A percentile compares a stretch with the other conserved stretches of the same genome.
Evolutionary conservation across 495 filamentous ascomycete genomes (phyloP).

Genomic region (Lophiotrema nucula): DNA sequence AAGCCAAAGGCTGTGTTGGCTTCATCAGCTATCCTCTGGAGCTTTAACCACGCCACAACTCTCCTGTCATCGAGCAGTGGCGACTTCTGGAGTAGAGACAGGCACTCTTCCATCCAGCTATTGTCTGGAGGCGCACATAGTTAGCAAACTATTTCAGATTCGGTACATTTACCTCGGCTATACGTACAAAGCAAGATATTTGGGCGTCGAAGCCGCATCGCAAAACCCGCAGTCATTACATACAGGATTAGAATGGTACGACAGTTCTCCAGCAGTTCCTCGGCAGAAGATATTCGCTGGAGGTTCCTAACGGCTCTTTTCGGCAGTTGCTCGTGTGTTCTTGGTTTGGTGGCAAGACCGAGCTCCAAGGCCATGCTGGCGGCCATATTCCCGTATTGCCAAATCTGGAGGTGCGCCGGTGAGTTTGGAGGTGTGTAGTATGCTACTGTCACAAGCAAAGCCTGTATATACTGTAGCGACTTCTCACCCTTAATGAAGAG

Average conservation of each 20-base stretch:
- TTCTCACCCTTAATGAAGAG: slow-evolving; percentile 55
- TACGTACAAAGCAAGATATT: too few species aligned
- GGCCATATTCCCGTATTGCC: slow-evolving; percentile 55
- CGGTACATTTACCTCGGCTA: too few species aligned
- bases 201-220: slow-evolving; percentile 53
- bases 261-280: slow-evolving; percentile 32
- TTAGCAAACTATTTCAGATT: too few species aligned
- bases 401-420: slow-evolving; percentile 51
- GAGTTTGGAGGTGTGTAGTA: slow-evolving; percentile 53
- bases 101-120: slow-evolving; percentile 53
- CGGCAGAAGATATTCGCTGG: slow-evolving; percentile 24
- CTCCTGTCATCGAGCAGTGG: slow-evolving; percentile 47
- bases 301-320: slow-evolving; percentile 15
- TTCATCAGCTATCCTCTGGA: slow-evolving; percentile 53
- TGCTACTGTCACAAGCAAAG: slow-evolving; percentile 50
- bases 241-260: slow-evolving; percentile 52
- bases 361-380: slow-evolving; percentile 57
- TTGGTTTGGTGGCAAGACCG: slow-evolving; percentile 47
- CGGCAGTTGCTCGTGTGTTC: slow-evolving; percentile 29
- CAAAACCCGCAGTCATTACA: slow-evolving; percentile 47
- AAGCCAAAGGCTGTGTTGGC: slow-evolving; percentile 51
- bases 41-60: slow-evolving; percentile 47
- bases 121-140: too few species aligned
- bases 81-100: slow-evolving; percentile 46
- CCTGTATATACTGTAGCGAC: slow-evolving; percentile 55